Evolutionary conservation across 2,329 filamentous ascomycete genomes (phyloP).

Genomic region (Immersiporthe knoxdaviesiana): DNA sequence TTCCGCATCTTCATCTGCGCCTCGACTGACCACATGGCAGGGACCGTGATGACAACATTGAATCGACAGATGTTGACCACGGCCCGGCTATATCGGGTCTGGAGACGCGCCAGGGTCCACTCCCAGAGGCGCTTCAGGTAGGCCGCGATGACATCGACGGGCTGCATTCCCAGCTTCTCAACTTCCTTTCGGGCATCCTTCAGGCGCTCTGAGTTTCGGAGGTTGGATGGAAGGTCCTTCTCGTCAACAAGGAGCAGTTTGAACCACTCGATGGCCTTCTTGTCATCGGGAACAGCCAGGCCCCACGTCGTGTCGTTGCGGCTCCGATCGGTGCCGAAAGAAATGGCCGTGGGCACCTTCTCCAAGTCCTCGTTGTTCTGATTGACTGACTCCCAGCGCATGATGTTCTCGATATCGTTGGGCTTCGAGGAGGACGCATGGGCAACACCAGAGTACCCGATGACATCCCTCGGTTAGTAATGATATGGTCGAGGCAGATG

Average conservation of each 20-base stretch:
- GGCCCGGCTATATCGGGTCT: constrained; percentile 29
- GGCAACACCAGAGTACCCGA: constrained; percentile 48
- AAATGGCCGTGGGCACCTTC: constrained; percentile 39
- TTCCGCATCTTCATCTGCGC: constrained; percentile 39
- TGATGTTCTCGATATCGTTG: constrained; percentile 33
- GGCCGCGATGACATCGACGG: constrained; percentile 38
- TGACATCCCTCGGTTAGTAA: constrained; percentile 29
- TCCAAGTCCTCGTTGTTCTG: constrained; percentile 35
- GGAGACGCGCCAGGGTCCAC: neutral
- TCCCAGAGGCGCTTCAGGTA: constrained; percentile 42
- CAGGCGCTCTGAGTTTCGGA: constrained; percentile 34
- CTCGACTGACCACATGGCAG: constrained; percentile 44
- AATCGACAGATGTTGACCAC: constrained; percentile 36
- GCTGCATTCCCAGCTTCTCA: neutral
- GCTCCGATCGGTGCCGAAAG: constrained; percentile 38
- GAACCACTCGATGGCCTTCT: constrained; percentile 43
- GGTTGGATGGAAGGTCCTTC: constrained; percentile 34
- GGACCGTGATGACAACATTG: constrained; percentile 46
- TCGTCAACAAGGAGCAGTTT: constrained; percentile 45
- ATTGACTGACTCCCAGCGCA: constrained; percentile 34
- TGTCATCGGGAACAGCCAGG: neutral
- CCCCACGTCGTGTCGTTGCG: neutral
- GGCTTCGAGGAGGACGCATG: constrained; percentile 40
- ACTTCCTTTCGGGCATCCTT: neutral
- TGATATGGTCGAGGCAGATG: too few relatives aligned